Evolutionary conservation across 306 rosid genomes (phyloP), one percentile per base, ranked within the genome.

Genomic region (Quercus glauca): DNA sequence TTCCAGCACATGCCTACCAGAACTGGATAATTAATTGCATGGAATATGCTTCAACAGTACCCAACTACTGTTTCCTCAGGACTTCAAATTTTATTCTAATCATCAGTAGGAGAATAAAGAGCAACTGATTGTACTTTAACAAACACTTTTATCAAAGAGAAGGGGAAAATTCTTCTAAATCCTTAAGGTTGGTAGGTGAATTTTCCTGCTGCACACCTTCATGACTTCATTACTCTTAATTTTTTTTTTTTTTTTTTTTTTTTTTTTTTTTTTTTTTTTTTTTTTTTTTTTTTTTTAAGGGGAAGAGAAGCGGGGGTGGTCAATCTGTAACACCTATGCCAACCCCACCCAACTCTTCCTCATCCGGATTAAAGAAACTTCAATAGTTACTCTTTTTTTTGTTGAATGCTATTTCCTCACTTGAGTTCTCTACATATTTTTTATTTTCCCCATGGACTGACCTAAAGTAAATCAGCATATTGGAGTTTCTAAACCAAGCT

Each of bases 401-500:
- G 3, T 41, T 41, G 45, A 41, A 41, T 41, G 45, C 45, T 59
- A 58, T 33, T 37, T 74, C 6, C 69, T 37, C 20, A 75, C 19
- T 23, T 52, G 71, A 74, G 61, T 43, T 74, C 70, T 74, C 75
- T 5, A 33, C 20, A 26, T 58, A 55, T 56, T 19, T n/a, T 19
- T 35, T 13, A 18, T 15, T 45, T 19, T 31, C 56, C 45, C 71
- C 69, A 73, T 21, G 3, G 12, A 41, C 45, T 8, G 11, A 41
- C 45, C 57, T 52, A 69, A 25, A 60, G 70, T 13, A 60, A 8
- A 29, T 57, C 37, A 56, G 63, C 28, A 71, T 63, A 37, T 59
- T 73, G 45, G 63, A 76, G 19, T 43, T 13, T 64, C 73, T 70
- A 73, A 21, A 60, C 51, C 41, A 72, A 72, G 76, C 94, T 80